Evolutionary conservation across 192 early-diverging fungal species (phyloP), one percentile per base, ranked within the genome.

Genomic region (Pilaira anomala): DNA sequence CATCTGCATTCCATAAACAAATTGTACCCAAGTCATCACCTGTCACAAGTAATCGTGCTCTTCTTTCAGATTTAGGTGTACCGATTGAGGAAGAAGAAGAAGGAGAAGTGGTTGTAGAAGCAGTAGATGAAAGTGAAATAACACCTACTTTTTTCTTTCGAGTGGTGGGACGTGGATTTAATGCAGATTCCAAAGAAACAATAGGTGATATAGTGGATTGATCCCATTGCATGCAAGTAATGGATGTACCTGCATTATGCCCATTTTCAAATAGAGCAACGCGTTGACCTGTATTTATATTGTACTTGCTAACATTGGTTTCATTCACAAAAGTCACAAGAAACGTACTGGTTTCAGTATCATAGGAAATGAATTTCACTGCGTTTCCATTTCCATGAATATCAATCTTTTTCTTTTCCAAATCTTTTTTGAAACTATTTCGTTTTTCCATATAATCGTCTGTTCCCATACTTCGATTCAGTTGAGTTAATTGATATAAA

Each of bases 1-100:
- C 56, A n/a, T 78, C 77, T 26, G 78, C 48, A 18, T 81, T 78
- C 80, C 81, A 87, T 12, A 87, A 28, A 62, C 73, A 81, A 24
- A 87, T 69, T 8, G 64, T 74, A 13, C 85, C 85, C 30, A 48
- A 19, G 16, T 59, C 62, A 42, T 87, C 83, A 11, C 85, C 85
- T 14, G 80, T 76, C 0, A 65, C 83, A 21, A 85, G 30, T 11
- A 83, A 62, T 29, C 48, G 18, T n/a, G 60, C 26, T 14, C 50
- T 48, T 7, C 33, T 57, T 41, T 16, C 24, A 11, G 49, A 2
- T 1, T 48, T 41, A 1, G 44, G 44, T 19, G 60, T 62, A 53
- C 48, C 44, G 18, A 21, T 55, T 9, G 22, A 42, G 16, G 22
- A 22, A 12, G 28, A 45, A 9, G 62, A n/a, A 22, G 42, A 48